Base-by-base conservation (phyloP, 768 basidiomycete genomes). In the Favolaschia claudopus region DNA sequence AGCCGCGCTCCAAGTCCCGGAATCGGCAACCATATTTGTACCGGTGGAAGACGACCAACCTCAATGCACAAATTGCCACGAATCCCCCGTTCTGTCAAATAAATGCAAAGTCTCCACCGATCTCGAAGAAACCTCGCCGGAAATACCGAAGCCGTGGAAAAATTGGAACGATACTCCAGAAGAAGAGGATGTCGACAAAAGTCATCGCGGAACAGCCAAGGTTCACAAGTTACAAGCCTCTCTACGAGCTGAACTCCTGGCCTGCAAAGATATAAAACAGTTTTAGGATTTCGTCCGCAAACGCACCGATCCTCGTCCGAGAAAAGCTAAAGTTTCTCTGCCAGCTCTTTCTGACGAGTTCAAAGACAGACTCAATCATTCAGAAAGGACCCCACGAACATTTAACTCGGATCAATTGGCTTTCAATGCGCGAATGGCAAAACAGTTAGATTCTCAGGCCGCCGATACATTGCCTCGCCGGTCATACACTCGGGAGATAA, bases 131-230 rank as follows among this genome's bases (percentile, higher is more conserved):
- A 47, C 25, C 17, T 46, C 43, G 7, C 40, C 25, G 3, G 40
- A 13, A n/a, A 43, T 34, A 13, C 50, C 50, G 2, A 27, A 29
- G 15, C 22, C 34, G 5, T 52, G 50, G 50, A 29, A 27, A 10
- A 29, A 14, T 22, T 24, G 5, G 42, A 32, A 9, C 32, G 29
- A 25, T 31, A 22, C n/a, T n/a, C n/a, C n/a, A 7, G 6, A 28
- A n/a, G n/a, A n/a, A n/a, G n/a, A n/a, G n/a, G 22, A 27, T 5
- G 4, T 13, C 14, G 19, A 28, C 8, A 2, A 12, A 25, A 39
- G 34, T 19, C 54, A 55, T 32, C 44, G 54, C 9, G 54, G 54
- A 4, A 32, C 44, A 7, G 43, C 54, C 6, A 55, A 55, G 36
- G 54, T 47, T 3, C 42, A 43, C 20, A 42, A n/a, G 13, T 42